phyloP scores from a whole-genome alignment of 2,329 filamentous ascomycete genomes.

The Proliferodiscus dingleyae region DNA sequence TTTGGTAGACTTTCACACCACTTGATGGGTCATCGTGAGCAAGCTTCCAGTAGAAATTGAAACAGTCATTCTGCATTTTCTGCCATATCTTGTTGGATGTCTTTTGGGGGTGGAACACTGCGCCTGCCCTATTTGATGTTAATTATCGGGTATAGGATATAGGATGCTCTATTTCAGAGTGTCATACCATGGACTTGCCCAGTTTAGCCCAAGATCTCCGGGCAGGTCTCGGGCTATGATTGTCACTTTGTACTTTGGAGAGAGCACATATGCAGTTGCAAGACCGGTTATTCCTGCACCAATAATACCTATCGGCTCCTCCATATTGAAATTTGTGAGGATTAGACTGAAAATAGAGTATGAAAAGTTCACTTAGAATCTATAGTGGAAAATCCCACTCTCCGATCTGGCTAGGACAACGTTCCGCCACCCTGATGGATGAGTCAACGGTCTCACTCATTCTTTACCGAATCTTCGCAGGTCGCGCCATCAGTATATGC shows the following conservation, averaged over 20 bases:
- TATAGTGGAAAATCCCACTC: too few relatives aligned
- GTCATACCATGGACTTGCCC: conserved; percentile 26
- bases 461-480: too few relatives aligned
- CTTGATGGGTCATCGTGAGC: conserved; percentile 16
- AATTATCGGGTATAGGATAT: not conserved
- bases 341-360: conserved; percentile 3
- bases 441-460: too few relatives aligned
- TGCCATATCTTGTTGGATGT: conserved; percentile 10
- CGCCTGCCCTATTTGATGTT: conserved; percentile 21
- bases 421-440: too few relatives aligned
- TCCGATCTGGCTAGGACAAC: too few relatives aligned
- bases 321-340: conserved; percentile 8
- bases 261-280: conserved; percentile 22
- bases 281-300: conserved; percentile 26
- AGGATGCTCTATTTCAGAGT: not conserved
- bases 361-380: too few relatives aligned
- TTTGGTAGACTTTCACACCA: conserved; percentile 22
- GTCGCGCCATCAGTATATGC: too few relatives aligned
- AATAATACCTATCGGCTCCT: conserved; percentile 16
- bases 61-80: conserved; percentile 22
- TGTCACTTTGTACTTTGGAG: conserved; percentile 18
- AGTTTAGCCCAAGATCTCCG: conserved; percentile 21
- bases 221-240: conserved; percentile 25
- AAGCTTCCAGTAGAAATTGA: conserved; percentile 20
- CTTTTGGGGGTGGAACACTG: conserved; percentile 25